These are phyloP conservation scores for Durotheca rogersii DNA, from an alignment of 495 filamentous ascomycete species.

Conservation along the genomic window DNA sequence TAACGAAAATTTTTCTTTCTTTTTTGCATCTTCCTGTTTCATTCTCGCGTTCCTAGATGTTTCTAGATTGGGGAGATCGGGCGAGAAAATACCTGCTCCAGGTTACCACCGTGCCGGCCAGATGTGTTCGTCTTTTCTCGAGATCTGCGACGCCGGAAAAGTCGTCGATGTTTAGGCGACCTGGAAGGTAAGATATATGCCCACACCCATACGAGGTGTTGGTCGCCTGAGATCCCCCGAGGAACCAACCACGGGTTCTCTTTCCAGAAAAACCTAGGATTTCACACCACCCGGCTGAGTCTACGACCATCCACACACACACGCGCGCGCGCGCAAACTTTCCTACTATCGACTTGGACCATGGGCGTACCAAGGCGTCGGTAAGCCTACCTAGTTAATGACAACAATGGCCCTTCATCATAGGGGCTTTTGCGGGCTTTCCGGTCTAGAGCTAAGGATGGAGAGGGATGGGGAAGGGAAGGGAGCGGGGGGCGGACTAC, in stretches of 20 bases:
- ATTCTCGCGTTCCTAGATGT: conserved; percentile 10
- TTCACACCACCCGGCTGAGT: too few relatives aligned
- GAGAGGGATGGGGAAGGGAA: conserved; percentile 14
- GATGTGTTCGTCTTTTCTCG: too few relatives aligned
- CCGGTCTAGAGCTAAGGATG: conserved; percentile 10
- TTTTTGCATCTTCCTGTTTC: background rate
- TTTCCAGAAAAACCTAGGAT: too few relatives aligned
- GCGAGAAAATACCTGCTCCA: conserved; percentile 4
- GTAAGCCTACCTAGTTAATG: conserved; percentile 15
- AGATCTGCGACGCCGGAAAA: background rate
- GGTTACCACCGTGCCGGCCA: too few relatives aligned
- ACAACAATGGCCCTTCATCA: conserved; percentile 18
- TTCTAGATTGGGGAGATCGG: conserved; percentile 5
- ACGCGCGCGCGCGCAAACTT: conserved; percentile 1
- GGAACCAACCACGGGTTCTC: background rate
- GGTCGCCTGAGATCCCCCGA: conserved; percentile 2
- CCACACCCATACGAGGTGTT: background rate
- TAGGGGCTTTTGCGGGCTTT: conserved; percentile 1
- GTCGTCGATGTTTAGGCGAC: background rate
- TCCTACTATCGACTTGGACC: conserved; percentile 19
- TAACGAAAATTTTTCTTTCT: background rate
- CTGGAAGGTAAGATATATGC: background rate
- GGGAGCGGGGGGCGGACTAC: conserved; percentile 2
- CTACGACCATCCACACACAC: background rate
- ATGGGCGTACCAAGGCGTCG: conserved; percentile 30